Percentiles rank a stretch among this genome's conserved stretches.
These are phyloP conservation scores for Gomphus bonarii DNA, from an alignment of 1,284 basidiomycete genomes.

Conservation along the genomic window DNA sequence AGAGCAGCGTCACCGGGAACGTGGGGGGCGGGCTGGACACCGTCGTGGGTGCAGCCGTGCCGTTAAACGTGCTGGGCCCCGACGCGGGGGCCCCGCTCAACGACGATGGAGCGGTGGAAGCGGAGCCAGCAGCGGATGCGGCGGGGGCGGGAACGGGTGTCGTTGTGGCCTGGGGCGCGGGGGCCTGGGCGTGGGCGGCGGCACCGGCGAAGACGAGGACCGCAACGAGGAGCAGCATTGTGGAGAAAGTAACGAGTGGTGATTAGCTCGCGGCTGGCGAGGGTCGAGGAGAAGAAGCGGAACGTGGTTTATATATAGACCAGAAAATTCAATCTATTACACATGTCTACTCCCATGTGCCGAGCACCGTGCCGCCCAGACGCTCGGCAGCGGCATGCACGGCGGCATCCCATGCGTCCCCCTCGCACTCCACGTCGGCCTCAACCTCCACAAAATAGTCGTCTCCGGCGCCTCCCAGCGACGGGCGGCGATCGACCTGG, in stretches of 20 bases:
- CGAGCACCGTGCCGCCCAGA: neutral
- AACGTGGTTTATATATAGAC: too few relatives aligned
- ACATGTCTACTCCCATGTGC: neutral
- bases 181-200: slow-evolving; percentile 19
- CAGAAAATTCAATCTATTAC: neutral
- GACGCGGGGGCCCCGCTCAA: too few relatives aligned
- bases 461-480: neutral
- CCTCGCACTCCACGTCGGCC: neutral
- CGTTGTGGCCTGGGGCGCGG: too few relatives aligned
- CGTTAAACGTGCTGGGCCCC: slow-evolving; percentile 6
- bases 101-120: too few relatives aligned
- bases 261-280: too few relatives aligned
- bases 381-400: neutral
- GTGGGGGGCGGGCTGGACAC: slow-evolving; percentile 15
- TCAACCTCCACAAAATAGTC: slow-evolving; percentile 7
- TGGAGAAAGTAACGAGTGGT: neutral
- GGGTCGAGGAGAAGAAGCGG: too few relatives aligned
- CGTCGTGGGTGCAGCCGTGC: neutral
- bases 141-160: too few relatives aligned
- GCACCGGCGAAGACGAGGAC: slow-evolving; percentile 22
- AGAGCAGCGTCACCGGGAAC: slow-evolving; percentile 30
- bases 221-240: neutral
- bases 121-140: too few relatives aligned
- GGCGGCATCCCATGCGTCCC: neutral
- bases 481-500: slow-evolving; percentile 1